Conservation (phyloP, 768 basidiomycete genomes). For the Calocybe cyanea region DNA sequence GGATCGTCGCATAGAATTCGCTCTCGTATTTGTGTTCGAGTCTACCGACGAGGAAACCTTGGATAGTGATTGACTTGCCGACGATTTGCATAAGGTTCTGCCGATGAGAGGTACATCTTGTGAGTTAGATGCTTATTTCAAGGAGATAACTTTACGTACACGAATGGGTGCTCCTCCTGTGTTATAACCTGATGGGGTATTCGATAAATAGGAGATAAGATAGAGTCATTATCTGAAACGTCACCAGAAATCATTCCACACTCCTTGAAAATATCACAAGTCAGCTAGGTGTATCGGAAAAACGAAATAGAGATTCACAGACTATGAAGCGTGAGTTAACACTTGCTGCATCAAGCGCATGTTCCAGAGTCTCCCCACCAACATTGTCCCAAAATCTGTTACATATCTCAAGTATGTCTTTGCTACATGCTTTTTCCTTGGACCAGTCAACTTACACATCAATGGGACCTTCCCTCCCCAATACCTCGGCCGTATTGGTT, state of each 20-base stretch:
- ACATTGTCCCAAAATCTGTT: constrained; percentile 55
- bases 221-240: not conserved
- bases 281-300: not conserved
- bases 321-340: constrained; percentile 48
- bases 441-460: constrained; percentile 32
- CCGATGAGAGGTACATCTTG: not conserved
- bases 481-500: constrained; percentile 42
- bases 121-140: not conserved
- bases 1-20: constrained; percentile 40
- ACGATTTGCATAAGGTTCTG: constrained; percentile 38
- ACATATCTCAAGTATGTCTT: not conserved
- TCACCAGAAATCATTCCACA: constrained; percentile 36
- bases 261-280: constrained; percentile 23
- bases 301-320: constrained; percentile 15
- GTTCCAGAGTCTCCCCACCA: constrained; percentile 56
- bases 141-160: constrained; percentile 13
- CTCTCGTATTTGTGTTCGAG: constrained; percentile 31
- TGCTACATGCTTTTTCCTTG: not conserved
- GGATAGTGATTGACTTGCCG: constrained; percentile 35
- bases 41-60: constrained; percentile 33
- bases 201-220: not conserved
- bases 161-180: constrained; percentile 23
- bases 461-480: constrained; percentile 51
- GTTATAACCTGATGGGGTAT: constrained; percentile 27
- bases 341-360: constrained; percentile 45